These are phyloP conservation scores for Fusarium coicis DNA, from an alignment of 2,329 filamentous ascomycete species.

Conservation along the genomic window DNA sequence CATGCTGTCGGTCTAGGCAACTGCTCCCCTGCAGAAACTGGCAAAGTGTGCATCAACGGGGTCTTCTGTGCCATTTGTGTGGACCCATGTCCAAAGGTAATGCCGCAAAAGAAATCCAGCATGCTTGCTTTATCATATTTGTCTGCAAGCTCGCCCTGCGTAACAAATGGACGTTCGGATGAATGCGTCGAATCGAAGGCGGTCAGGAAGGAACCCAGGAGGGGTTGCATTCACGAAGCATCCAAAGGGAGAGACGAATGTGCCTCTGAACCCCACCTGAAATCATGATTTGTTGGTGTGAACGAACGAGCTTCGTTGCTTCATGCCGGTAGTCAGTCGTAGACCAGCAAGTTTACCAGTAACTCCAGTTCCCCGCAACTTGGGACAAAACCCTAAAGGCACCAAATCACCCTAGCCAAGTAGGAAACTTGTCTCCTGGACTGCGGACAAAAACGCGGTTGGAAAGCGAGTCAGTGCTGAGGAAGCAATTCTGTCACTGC, in stretches of 20 bases:
- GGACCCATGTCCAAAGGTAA: constrained; percentile 38
- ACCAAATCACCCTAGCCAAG: constrained; percentile 12
- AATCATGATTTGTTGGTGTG: constrained; percentile 5
- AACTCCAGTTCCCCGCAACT: constrained; percentile 25
- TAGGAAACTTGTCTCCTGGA: constrained; percentile 4
- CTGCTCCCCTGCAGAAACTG: constrained; percentile 40
- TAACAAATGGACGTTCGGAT: constrained; percentile 39
- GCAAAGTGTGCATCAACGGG: constrained; percentile 29
- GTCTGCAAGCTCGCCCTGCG: constrained; percentile 35
- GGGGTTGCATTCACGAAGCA: constrained; percentile 39
- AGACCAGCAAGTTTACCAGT: constrained; percentile 6
- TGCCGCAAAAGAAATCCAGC: constrained; percentile 40
- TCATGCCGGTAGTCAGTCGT: constrained; percentile 25
- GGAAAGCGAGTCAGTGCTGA: constrained; percentile 39
- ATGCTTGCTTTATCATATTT: constrained; percentile 37
- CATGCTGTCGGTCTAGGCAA: constrained; percentile 26
- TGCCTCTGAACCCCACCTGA: constrained; percentile 18
- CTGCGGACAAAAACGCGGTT: constrained; percentile 21
- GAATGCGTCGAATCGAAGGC: constrained; percentile 36
- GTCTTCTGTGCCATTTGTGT: constrained; percentile 34
- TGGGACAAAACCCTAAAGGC: constrained; percentile 5
- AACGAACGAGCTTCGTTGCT: constrained; percentile 6
- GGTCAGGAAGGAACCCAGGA: constrained; percentile 36
- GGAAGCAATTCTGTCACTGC: constrained; percentile 33
- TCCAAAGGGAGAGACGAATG: constrained; percentile 13